Evolutionary conservation across 2,329 filamentous ascomycete genomes (phyloP).

Genomic region (Venturiaceae sp.): DNA sequence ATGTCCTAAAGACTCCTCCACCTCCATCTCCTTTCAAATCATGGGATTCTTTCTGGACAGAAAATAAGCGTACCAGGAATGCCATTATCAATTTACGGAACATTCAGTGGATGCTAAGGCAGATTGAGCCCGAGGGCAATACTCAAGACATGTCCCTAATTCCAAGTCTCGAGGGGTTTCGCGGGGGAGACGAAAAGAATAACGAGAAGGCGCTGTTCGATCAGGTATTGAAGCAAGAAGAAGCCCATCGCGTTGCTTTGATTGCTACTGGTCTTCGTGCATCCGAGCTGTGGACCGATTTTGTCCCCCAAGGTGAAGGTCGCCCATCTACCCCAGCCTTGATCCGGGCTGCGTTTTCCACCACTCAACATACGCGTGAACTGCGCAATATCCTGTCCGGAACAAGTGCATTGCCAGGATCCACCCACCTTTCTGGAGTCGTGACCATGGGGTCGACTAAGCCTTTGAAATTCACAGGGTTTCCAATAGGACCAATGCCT

Average conservation of each 20-base stretch:
- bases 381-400: no score
- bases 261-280: constrained; percentile 37
- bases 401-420: no score
- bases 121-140: background rate
- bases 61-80: background rate
- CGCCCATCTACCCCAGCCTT: background rate
- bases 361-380: no score
- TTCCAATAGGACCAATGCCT: constrained; percentile 26
- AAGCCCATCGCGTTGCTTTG: constrained; percentile 50
- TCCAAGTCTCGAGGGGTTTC: background rate
- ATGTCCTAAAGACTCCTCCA: constrained; percentile 10
- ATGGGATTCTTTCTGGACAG: background rate
- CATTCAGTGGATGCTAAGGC: background rate
- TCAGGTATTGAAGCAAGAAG: constrained; percentile 39
- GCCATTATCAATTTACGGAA: background rate
- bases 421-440: no score
- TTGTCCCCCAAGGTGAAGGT: background rate
- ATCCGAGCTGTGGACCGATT: constrained; percentile 1
- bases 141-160: background rate
- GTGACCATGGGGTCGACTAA: no score
- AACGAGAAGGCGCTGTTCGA: background rate
- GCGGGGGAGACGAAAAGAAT: no score
- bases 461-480: no score
- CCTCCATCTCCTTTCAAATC: background rate
- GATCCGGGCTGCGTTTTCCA: background rate